These are phyloP conservation scores for Pilobolus umbonatus DNA, from an alignment of 192 early-diverging fungal genomes.

Conservation along the genomic window DNA sequence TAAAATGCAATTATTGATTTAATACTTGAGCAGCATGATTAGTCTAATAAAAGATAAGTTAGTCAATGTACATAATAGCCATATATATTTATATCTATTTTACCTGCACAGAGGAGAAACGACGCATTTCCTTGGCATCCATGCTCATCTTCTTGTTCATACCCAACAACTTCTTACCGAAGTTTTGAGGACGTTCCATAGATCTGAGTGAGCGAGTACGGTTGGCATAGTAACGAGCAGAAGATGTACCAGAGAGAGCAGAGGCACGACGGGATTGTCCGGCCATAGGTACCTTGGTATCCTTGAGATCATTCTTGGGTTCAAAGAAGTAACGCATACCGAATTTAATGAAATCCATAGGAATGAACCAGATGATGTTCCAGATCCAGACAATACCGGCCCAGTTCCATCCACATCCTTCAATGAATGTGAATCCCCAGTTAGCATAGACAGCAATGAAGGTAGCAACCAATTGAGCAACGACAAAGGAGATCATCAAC, in stretches of 20 bases:
- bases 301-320: slow-evolving; percentile 38
- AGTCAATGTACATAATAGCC: neutral
- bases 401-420: slow-evolving; percentile 70
- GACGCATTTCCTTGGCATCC: slow-evolving; percentile 65
- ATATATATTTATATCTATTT: neutral
- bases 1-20: no score
- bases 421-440: slow-evolving; percentile 75
- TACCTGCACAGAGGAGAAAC: slow-evolving; percentile 67
- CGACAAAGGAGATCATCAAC: slow-evolving; percentile 60
- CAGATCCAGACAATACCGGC: slow-evolving; percentile 73
- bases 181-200: slow-evolving; percentile 27
- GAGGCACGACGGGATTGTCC: slow-evolving; percentile 21
- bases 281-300: slow-evolving; percentile 19
- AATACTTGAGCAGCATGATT: slow-evolving; percentile 30
- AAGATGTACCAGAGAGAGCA: slow-evolving; percentile 34
- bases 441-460: slow-evolving; percentile 82
- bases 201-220: slow-evolving; percentile 24
- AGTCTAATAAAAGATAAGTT: slow-evolving; percentile 9
- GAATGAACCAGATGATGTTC: slow-evolving; percentile 77
- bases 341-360: slow-evolving; percentile 77
- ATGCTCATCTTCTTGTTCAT: slow-evolving; percentile 53
- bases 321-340: slow-evolving; percentile 57
- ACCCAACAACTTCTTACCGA: slow-evolving; percentile 33
- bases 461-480: slow-evolving; percentile 69
- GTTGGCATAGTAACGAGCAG: slow-evolving; percentile 36